A percentile compares a stretch with the other conserved stretches of the same genome.
phyloP scores from a whole-genome alignment of 305 asterid genomes.

The Euphrasia arctica region DNA sequence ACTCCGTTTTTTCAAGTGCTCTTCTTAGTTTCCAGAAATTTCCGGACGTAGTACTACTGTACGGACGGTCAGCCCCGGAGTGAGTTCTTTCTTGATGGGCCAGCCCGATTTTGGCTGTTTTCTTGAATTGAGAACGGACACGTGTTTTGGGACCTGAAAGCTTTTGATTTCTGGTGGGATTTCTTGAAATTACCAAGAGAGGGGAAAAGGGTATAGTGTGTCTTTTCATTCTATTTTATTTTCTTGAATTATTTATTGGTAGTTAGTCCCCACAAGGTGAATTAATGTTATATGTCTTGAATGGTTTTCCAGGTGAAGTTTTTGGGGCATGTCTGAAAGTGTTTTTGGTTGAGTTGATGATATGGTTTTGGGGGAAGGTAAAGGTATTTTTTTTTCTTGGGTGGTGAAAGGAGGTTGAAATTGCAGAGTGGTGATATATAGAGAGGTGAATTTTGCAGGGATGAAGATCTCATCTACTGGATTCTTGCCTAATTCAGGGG shows the following conservation, averaged over 20 bases:
- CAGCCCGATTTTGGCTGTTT: slow-evolving; percentile 24
- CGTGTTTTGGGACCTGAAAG: slow-evolving; percentile 21
- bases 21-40: slow-evolving; percentile 20
- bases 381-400: slow-evolving; percentile 6
- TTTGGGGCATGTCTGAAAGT: slow-evolving; percentile 8
- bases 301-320: slow-evolving; percentile 9
- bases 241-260: not conserved
- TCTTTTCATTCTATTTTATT: slow-evolving; percentile 20
- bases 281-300: slow-evolving; percentile 4
- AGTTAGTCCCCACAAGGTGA: slow-evolving; percentile 22
- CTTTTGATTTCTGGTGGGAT: slow-evolving; percentile 11
- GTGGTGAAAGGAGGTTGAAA: slow-evolving; percentile 22
- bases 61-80: slow-evolving; percentile 17
- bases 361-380: slow-evolving; percentile 13
- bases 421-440: slow-evolving; percentile 10
- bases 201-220: not conserved
- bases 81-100: slow-evolving; percentile 28
- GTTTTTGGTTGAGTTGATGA: slow-evolving; percentile 12
- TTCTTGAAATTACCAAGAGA: slow-evolving; percentile 20
- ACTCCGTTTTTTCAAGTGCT: slow-evolving; percentile 35
- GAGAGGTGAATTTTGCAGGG: slow-evolving; percentile 28
- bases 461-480: slow-evolving; percentile 87
- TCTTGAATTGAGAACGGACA: not conserved
- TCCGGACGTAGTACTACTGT: slow-evolving; percentile 20
- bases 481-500: slow-evolving; percentile 65